A percentile compares a stretch with the other conserved stretches of the same genome.
phyloP scores from a whole-genome alignment of 768 basidiomycete species.

The Pulveroboletus sp. region DNA sequence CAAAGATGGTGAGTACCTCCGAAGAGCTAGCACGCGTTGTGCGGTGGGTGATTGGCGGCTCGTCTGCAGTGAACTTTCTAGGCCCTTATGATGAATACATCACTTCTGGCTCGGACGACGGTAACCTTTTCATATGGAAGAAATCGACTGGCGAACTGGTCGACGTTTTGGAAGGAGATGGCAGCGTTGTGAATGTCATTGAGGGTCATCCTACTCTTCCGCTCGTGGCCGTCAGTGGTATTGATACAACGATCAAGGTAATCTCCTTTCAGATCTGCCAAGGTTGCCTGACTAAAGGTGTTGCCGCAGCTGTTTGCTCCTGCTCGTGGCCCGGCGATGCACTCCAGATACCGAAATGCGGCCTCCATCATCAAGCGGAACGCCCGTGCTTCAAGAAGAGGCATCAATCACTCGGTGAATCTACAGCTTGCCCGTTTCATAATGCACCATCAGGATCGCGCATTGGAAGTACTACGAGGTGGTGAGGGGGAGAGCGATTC shows the following conservation, averaged over 20 bases:
- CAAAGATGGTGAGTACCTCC: conserved; percentile 66
- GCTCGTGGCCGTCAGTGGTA: conserved; percentile 80
- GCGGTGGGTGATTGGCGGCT: not conserved
- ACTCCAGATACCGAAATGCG: conserved; percentile 52
- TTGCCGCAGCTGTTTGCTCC: conserved; percentile 61
- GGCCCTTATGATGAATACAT: conserved; percentile 76
- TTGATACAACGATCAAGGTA: conserved; percentile 82
- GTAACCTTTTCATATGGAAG: conserved; percentile 83
- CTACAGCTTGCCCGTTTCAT: conserved; percentile 29
- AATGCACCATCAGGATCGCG: conserved; percentile 28
- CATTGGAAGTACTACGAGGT: conserved; percentile 20
- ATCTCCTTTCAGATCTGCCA: conserved; percentile 8
- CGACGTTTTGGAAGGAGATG: conserved; percentile 82
- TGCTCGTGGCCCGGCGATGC: conserved; percentile 39
- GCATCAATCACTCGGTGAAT: conserved; percentile 15
- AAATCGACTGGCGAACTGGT: conserved; percentile 60
- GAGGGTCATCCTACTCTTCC: conserved; percentile 79
- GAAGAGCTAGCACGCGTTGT: not conserved
- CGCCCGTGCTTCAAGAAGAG: conserved; percentile 30
- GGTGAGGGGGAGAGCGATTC: conserved; percentile 24
- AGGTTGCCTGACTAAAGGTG: not conserved
- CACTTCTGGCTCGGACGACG: conserved; percentile 82
- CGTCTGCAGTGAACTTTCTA: conserved; percentile 70
- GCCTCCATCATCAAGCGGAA: conserved; percentile 57
- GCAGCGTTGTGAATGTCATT: conserved; percentile 77